These are phyloP conservation scores for Ogataea nonfermentans DNA, from an alignment of 805 yeast species.

Conservation along the genomic window DNA sequence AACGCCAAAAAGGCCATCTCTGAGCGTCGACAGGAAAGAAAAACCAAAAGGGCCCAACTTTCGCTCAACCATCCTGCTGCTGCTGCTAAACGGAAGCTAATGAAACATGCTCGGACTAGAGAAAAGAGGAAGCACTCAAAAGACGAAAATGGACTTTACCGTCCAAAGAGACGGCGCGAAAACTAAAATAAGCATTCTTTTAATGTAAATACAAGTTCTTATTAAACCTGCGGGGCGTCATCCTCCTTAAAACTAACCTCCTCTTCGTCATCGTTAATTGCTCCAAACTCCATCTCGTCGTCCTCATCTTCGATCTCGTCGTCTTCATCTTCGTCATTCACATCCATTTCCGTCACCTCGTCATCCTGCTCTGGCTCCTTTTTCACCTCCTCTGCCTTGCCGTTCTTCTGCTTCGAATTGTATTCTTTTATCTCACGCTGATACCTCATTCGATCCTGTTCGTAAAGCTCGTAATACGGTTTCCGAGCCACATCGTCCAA, in stretches of 20 bases:
- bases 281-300: slow-evolving; percentile 10
- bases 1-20: slow-evolving; percentile 60
- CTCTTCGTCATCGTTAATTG: slow-evolving; percentile 13
- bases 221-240: slow-evolving; percentile 2
- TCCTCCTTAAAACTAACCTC: slow-evolving; percentile 13
- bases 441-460: slow-evolving; percentile 75
- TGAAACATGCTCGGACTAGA: slow-evolving; percentile 70
- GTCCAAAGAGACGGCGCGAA: slow-evolving; percentile 52
- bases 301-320: slow-evolving; percentile 13
- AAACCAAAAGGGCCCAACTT: slow-evolving; percentile 68
- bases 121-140: slow-evolving; percentile 73
- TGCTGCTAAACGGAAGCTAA: slow-evolving; percentile 75
- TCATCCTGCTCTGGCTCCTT: slow-evolving; percentile 16
- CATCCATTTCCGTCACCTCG: slow-evolving; percentile 13
- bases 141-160: slow-evolving; percentile 76
- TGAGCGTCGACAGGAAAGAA: slow-evolving; percentile 71
- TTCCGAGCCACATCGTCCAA: slow-evolving; percentile 66
- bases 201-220: slow-evolving; percentile 1
- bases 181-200: slow-evolving; percentile 3
- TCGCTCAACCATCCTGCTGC: slow-evolving; percentile 77
- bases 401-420: slow-evolving; percentile 27
- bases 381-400: slow-evolving; percentile 9
- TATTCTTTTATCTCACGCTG: slow-evolving; percentile 62
- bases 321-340: slow-evolving; percentile 11
- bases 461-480: slow-evolving; percentile 73